These are phyloP conservation scores for Austroboletus niveus DNA, from an alignment of 1,284 basidiomycete species.

Conservation along the genomic window DNA sequence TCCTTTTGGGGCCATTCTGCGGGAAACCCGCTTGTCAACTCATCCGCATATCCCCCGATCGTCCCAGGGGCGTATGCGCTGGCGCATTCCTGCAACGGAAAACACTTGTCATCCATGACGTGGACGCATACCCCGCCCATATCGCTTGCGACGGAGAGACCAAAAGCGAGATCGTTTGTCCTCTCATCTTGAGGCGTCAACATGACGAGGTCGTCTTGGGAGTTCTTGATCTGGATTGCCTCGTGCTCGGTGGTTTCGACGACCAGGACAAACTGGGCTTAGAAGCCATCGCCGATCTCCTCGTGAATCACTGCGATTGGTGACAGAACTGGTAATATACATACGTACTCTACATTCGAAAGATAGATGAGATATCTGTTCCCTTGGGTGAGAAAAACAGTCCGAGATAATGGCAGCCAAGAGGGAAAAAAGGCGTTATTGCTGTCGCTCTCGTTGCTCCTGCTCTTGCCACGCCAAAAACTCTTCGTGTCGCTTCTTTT, in stretches of 20 bases:
- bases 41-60: slow-evolving; percentile 60
- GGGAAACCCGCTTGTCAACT: slow-evolving; percentile 87
- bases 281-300: slow-evolving; percentile 62
- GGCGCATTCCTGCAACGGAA: slow-evolving; percentile 60
- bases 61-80: slow-evolving; percentile 76
- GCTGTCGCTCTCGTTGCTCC: slow-evolving; percentile 14
- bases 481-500: slow-evolving; percentile 79
- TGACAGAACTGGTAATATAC: slow-evolving; percentile 17
- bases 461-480: slow-evolving; percentile 64
- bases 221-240: slow-evolving; percentile 84
- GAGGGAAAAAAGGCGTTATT: not conserved
- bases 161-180: slow-evolving; percentile 83
- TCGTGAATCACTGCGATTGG: slow-evolving; percentile 62
- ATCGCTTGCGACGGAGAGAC: slow-evolving; percentile 88
- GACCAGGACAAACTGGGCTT: slow-evolving; percentile 72
- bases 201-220: slow-evolving; percentile 52
- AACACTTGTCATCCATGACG: slow-evolving; percentile 68
- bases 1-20: slow-evolving; percentile 82
- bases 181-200: slow-evolving; percentile 50
- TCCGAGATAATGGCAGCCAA: not conserved
- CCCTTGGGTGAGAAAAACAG: not conserved
- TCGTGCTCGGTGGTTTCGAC: slow-evolving; percentile 68
- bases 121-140: slow-evolving; percentile 81
- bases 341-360: not conserved
- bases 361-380: not conserved